phyloP scores from a whole-genome alignment of 495 filamentous ascomycete species.

The Aspergillus nanangensis region DNA sequence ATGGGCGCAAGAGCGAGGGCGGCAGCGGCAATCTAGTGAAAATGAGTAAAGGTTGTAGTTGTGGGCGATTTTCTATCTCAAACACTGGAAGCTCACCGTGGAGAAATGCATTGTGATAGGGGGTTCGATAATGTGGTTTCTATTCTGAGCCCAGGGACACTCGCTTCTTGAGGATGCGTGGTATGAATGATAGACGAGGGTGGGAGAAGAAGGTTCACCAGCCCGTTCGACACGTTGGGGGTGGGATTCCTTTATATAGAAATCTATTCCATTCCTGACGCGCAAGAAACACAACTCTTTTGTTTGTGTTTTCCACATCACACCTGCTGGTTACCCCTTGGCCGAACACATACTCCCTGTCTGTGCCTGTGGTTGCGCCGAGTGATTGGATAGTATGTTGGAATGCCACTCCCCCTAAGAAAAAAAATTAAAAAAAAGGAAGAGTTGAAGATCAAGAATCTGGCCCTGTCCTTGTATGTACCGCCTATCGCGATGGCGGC shows the following conservation, averaged over 20 bases:
- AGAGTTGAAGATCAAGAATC: background rate
- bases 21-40: constrained; percentile 3
- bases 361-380: background rate
- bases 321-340: no score
- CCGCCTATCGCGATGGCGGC: no score
- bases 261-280: no score
- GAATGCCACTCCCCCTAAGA: background rate
- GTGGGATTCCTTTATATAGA: no score
- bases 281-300: no score
- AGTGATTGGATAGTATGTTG: background rate
- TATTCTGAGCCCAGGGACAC: background rate
- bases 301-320: no score
- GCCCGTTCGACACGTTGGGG: no score
- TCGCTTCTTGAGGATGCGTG: background rate
- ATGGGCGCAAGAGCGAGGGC: constrained; percentile 10
- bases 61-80: no score
- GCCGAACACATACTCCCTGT: no score
- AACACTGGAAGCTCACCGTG: constrained; percentile 5
- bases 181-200: no score
- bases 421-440: background rate
- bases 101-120: constrained; percentile 12
- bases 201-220: no score
- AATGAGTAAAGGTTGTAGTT: background rate
- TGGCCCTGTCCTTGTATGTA: background rate
- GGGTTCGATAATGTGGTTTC: background rate